Percentiles rank a stretch among this genome's conserved stretches.
phyloP scores from a whole-genome alignment of 1,284 basidiomycete species.

The Dichomitus squalens region DNA sequence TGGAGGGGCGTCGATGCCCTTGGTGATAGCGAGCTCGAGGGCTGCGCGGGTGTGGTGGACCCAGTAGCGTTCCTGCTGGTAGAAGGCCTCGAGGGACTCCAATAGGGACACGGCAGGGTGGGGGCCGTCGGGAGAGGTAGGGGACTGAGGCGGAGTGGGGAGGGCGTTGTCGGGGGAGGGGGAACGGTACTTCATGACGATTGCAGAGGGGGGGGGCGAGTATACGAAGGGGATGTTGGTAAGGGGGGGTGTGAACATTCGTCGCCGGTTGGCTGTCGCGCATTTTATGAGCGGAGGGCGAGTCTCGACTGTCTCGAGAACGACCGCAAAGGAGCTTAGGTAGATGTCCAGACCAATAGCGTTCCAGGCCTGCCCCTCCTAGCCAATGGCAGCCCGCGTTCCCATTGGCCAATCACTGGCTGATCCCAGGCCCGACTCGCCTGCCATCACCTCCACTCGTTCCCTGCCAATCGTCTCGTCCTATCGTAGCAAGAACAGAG shows the following conservation, averaged over 20 bases:
- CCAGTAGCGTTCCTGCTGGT: constrained; percentile 71
- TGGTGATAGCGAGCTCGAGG: constrained; percentile 36
- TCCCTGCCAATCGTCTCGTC: not conserved
- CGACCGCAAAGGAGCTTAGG: constrained; percentile 28
- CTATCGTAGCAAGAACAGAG: not conserved
- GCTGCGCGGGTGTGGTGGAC: constrained; percentile 49
- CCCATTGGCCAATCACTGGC: constrained; percentile 27
- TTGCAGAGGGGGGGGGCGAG: constrained; percentile 18
- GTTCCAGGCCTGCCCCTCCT: constrained; percentile 27
- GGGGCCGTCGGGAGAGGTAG: constrained; percentile 35
- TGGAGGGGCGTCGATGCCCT: constrained; percentile 34
- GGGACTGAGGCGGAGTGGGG: constrained; percentile 50
- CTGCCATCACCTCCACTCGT: not conserved
- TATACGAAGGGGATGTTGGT: constrained; percentile 10
- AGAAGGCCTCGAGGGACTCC: constrained; percentile 63
- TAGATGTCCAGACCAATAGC: constrained; percentile 33
- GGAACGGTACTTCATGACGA: constrained; percentile 31
- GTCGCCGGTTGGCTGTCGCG: constrained; percentile 24
- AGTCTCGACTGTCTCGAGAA: constrained; percentile 34
- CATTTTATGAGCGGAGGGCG: constrained; percentile 28
- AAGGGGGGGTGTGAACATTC: constrained; percentile 18
- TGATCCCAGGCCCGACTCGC: constrained; percentile 15
- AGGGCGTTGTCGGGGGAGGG: constrained; percentile 34
- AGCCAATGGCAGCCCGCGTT: constrained; percentile 27
- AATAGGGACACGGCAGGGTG: constrained; percentile 56